Conservation (phyloP, 176 grass and related monocot species). For the Triticum turgidum region DNA sequence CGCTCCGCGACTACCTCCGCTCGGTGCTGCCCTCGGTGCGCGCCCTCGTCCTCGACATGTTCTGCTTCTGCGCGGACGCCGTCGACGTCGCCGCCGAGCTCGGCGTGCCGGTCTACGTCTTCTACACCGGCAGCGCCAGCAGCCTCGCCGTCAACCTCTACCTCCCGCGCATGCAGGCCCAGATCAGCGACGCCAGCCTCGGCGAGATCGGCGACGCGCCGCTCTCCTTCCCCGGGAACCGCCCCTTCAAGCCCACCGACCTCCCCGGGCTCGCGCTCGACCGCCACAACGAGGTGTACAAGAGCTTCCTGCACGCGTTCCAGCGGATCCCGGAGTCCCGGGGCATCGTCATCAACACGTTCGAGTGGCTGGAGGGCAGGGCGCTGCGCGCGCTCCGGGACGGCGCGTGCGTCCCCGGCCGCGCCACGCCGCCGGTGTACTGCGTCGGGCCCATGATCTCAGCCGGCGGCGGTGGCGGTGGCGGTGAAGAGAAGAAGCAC, state of each 20-base stretch:
- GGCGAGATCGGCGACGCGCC: conserved; percentile 4
- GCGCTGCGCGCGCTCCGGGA: neutral
- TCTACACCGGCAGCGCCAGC: conserved; percentile 11
- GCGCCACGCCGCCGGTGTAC: neutral
- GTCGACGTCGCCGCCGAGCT: conserved; percentile 5
- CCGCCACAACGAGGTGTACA: conserved; percentile 5
- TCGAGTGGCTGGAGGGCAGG: neutral
- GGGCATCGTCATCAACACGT: neutral
- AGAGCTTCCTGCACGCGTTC: conserved; percentile 10
- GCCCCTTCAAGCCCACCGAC: conserved; percentile 1
- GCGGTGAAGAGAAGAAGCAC: neutral
- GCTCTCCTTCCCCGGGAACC: conserved; percentile 7
- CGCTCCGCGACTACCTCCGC: conserved; percentile 12
- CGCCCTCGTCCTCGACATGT: conserved; percentile 7
- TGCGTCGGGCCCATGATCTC: conserved; percentile 3
- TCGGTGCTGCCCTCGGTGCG: neutral
- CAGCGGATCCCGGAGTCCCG: neutral
- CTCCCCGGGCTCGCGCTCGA: neutral
- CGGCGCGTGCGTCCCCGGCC: neutral
- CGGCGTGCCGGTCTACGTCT: neutral
- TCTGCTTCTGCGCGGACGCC: conserved; percentile 22
- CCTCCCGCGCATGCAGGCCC: conserved; percentile 10
- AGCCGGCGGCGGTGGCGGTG: neutral
- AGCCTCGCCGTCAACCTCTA: conserved; percentile 4
- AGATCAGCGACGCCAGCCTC: conserved; percentile 1